A percentile compares a stretch with the other conserved stretches of the same genome.
Conservation (phyloP, 305 asterid species). For the Fraxinus latifolia region DNA sequence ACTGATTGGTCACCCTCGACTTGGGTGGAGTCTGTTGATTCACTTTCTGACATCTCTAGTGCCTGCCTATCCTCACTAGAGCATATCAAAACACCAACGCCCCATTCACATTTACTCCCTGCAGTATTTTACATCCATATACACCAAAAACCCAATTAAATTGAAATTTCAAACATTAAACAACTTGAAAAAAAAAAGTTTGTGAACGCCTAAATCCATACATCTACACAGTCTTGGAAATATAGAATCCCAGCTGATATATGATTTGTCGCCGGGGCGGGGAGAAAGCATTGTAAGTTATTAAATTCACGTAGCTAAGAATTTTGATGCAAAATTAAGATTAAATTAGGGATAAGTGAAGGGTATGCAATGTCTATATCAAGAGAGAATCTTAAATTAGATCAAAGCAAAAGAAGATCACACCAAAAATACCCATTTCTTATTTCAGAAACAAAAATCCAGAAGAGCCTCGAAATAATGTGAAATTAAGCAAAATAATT, state of each 20-base stretch:
- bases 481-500: neutral
- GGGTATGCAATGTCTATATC: neutral
- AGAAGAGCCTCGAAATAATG: neutral
- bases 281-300: neutral
- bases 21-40: conserved; percentile 40
- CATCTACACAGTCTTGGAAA: neutral
- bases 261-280: neutral
- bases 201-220: neutral
- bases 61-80: conserved; percentile 30
- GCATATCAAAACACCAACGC: conserved; percentile 34
- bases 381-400: neutral
- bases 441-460: neutral
- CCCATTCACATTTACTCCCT: conserved; percentile 36
- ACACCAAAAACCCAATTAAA: neutral
- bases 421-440: neutral
- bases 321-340: neutral
- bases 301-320: neutral
- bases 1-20: conserved; percentile 45
- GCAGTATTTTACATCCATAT: conserved; percentile 11
- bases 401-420: neutral
- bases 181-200: neutral
- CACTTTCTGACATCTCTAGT: conserved; percentile 63
- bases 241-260: neutral
- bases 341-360: neutral
- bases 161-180: conserved; percentile 12